Evolutionary conservation across 768 basidiomycete species (phyloP).

Genomic region (Boletus sp.): DNA sequence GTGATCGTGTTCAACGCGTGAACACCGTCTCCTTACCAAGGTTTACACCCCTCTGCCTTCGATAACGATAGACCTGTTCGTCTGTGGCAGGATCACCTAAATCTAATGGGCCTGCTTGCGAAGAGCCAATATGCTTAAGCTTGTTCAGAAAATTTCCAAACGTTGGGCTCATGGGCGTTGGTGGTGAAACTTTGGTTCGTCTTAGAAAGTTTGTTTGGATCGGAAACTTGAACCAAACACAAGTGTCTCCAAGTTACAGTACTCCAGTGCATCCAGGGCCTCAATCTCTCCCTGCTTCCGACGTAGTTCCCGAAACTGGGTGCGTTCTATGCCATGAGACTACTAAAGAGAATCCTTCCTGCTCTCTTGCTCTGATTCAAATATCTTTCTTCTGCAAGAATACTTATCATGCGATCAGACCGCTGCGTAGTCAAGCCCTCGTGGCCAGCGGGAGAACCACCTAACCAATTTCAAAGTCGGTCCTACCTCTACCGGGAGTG

Average conservation of each 20-base stretch:
- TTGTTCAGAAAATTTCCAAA: slow-evolving; percentile 18
- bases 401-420: slow-evolving; percentile 6
- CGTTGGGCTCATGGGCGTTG: slow-evolving; percentile 7
- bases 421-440: background rate
- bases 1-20: slow-evolving; percentile 9
- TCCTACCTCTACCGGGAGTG: background rate
- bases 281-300: too few species aligned
- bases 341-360: background rate
- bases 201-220: slow-evolving; percentile 22
- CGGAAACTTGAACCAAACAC: slow-evolving; percentile 11
- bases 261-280: too few species aligned
- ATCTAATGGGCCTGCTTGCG: slow-evolving; percentile 2
- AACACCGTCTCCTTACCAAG: slow-evolving; percentile 47
- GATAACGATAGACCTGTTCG: slow-evolving; percentile 49
- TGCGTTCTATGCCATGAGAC: background rate
- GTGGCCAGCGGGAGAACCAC: background rate
- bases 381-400: background rate
- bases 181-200: background rate
- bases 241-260: background rate
- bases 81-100: slow-evolving; percentile 6
- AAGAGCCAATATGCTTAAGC: slow-evolving; percentile 6
- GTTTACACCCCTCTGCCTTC: slow-evolving; percentile 81
- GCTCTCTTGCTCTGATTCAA: background rate
- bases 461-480: slow-evolving; percentile 10
- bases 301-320: too few species aligned